A percentile compares a stretch with the other conserved stretches of the same genome.
Evolutionary conservation across 306 rosid genomes (phyloP).

Genomic region (Aeschynomene evenia): DNA sequence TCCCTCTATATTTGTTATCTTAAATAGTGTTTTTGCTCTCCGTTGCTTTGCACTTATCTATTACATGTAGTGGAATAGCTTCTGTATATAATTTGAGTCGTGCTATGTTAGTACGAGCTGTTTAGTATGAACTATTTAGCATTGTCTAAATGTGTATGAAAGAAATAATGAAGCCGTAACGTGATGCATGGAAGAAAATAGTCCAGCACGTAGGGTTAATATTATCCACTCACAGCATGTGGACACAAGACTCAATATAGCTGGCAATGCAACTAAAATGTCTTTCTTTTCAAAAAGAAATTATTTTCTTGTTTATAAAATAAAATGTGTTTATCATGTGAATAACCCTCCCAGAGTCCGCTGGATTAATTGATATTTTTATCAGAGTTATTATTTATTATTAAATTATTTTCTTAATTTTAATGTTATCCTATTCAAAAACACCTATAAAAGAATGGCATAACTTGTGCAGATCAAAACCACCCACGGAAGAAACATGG

Average conservation of each 20-base stretch:
- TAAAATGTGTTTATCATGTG: not conserved
- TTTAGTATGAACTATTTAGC: no score
- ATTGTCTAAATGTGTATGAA: no score
- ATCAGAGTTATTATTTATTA: no score
- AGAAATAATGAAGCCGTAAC: not conserved
- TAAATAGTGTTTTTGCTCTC: conserved; percentile 10
- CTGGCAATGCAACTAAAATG: not conserved
- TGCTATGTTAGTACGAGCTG: not conserved
- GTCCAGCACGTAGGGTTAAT: not conserved
- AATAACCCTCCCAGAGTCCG: no score
- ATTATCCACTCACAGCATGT: not conserved
- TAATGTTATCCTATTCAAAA: no score
- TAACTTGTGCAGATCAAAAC: not conserved
- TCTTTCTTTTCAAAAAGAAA: not conserved
- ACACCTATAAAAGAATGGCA: no score
- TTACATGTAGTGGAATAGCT: not conserved
- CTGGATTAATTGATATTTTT: no score
- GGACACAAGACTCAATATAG: not conserved
- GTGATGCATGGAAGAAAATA: not conserved
- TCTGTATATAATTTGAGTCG: conserved; percentile 20
- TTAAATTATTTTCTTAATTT: no score
- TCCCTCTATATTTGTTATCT: not conserved
- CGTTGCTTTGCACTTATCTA: conserved; percentile 23
- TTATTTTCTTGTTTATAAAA: not conserved
- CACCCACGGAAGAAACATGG: not conserved